Percentiles rank a stretch among this genome's conserved stretches.
Evolutionary conservation across 257 asterid genomes (phyloP).

Genomic region (Nicotiana tomentosiformis): DNA sequence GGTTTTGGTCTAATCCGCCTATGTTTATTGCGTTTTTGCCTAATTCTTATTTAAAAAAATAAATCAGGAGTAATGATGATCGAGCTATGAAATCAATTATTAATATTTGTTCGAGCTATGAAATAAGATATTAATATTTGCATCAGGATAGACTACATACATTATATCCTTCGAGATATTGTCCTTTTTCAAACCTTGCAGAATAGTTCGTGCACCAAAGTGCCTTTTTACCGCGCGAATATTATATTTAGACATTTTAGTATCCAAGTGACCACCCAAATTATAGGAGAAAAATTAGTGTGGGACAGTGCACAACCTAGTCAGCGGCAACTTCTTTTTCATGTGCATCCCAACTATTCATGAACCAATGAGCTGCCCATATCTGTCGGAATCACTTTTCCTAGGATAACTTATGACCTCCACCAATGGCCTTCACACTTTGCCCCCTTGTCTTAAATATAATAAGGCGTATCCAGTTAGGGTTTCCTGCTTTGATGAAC

Average conservation of each 20-base stretch:
- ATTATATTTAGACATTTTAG: slow-evolving; percentile 1
- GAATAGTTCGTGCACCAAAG: no score
- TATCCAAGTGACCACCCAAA: slow-evolving; percentile 34
- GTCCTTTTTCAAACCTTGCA: no score
- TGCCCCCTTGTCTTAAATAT: not conserved
- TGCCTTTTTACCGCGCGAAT: not conserved
- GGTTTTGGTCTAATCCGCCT: not conserved
- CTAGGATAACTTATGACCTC: not conserved
- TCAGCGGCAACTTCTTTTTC: slow-evolving; percentile 33
- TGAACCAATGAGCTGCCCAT: slow-evolving; percentile 36
- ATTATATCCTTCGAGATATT: no score
- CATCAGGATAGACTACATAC: no score
- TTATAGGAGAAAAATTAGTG: slow-evolving; percentile 15
- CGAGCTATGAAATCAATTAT: no score
- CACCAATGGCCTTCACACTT: slow-evolving; percentile 12
- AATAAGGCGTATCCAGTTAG: not conserved
- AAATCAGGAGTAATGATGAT: no score
- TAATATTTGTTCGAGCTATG: no score
- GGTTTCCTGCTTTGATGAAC: not conserved
- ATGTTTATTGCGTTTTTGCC: not conserved
- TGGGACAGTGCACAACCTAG: slow-evolving; percentile 22
- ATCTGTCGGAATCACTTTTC: slow-evolving; percentile 18
- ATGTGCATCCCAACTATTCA: slow-evolving; percentile 39
- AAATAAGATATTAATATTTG: no score
- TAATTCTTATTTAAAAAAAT: no score